Evolutionary conservation across 208 protist species (phyloP).

Genomic region (Lotmaria passim): DNA sequence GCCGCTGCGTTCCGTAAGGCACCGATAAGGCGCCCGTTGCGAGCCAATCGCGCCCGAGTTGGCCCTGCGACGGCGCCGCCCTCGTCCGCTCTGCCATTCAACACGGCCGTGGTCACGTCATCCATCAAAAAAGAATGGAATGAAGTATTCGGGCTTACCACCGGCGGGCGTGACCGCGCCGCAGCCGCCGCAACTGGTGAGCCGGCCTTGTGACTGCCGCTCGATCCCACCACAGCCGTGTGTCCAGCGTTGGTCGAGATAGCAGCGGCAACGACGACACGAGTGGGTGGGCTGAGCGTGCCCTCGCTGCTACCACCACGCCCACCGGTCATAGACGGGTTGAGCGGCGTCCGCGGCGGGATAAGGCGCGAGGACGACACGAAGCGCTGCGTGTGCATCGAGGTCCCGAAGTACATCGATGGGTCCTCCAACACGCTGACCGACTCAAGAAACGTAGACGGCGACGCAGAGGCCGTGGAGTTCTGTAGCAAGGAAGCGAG

Average conservation of each 20-base stretch:
- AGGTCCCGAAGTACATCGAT: slow-evolving; percentile 7
- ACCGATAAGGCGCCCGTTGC: too few species aligned
- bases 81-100: neutral
- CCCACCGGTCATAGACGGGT: neutral
- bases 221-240: neutral
- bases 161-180: too few species aligned
- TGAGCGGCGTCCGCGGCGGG: slow-evolving; percentile 5
- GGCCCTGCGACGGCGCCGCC: neutral
- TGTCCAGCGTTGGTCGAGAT: neutral
- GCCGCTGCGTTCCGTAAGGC: too few species aligned
- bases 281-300: too few species aligned
- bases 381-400: slow-evolving; percentile 19
- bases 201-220: too few species aligned
- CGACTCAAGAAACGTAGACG: slow-evolving; percentile 5
- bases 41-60: too few species aligned
- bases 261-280: too few species aligned
- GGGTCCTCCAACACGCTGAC: slow-evolving; percentile 3
- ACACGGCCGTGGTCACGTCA: neutral
- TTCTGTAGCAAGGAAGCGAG: slow-evolving; percentile 13
- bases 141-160: too few species aligned
- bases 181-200: neutral
- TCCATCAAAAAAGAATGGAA: neutral
- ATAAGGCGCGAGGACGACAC: slow-evolving; percentile 12
- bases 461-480: neutral
- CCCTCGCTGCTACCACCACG: slow-evolving; percentile 17